Conservation (phyloP, 768 basidiomycete species). For the Boletus coccyginus region DNA sequence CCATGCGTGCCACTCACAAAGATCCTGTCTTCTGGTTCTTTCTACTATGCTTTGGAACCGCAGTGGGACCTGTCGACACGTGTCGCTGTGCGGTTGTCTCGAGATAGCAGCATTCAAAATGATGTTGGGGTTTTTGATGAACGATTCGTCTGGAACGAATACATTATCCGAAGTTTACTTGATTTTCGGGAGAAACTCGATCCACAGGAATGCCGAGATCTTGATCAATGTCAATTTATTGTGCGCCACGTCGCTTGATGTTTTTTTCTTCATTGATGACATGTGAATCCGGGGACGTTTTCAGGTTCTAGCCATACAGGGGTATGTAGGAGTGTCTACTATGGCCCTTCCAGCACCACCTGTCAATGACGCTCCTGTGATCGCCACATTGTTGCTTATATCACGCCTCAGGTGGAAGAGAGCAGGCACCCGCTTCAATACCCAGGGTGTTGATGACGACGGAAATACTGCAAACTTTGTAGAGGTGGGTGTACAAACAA, state of each 20-base stretch:
- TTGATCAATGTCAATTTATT: slow-evolving; percentile 84
- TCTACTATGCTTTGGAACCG: slow-evolving; percentile 85
- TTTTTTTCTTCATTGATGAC: neutral
- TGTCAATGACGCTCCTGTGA: slow-evolving; percentile 64
- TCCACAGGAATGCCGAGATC: slow-evolving; percentile 58
- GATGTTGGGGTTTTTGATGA: slow-evolving; percentile 71
- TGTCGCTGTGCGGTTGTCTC: slow-evolving; percentile 63
- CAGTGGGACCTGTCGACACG: slow-evolving; percentile 90
- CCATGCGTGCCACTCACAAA: slow-evolving; percentile 89
- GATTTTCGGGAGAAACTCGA: slow-evolving; percentile 85
- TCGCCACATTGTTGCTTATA: slow-evolving; percentile 77
- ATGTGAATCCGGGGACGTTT: slow-evolving; percentile 6
- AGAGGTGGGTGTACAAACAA: slow-evolving; percentile 53
- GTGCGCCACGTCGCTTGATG: slow-evolving; percentile 44
- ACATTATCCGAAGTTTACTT: slow-evolving; percentile 80
- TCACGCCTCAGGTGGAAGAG: slow-evolving; percentile 91
- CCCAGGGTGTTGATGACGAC: slow-evolving; percentile 93
- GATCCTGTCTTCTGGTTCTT: slow-evolving; percentile 87
- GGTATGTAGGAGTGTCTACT: slow-evolving; percentile 82
- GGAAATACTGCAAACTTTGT: slow-evolving; percentile 96
- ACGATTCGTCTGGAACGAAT: slow-evolving; percentile 95
- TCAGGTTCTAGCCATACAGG: slow-evolving; percentile 89
- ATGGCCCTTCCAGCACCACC: slow-evolving; percentile 77
- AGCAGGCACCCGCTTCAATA: slow-evolving; percentile 96
- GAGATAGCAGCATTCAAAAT: slow-evolving; percentile 41